These are phyloP conservation scores for Amanita muscaria DNA, from an alignment of 768 basidiomycete genomes.

Conservation along the genomic window DNA sequence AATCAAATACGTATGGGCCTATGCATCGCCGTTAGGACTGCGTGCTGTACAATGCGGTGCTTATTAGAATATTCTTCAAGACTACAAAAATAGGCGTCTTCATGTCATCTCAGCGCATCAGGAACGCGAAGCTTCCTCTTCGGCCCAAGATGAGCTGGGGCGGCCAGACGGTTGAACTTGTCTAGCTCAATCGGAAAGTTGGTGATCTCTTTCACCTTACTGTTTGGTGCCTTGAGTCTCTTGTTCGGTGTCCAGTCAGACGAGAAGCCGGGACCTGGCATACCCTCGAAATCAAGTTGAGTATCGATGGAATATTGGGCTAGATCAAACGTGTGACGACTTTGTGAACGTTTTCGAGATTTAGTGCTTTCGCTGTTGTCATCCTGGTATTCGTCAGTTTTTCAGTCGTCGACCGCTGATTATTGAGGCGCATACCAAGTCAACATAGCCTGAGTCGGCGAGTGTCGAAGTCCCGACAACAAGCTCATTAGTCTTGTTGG, in stretches of 20 bases:
- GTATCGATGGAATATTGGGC: slow-evolving; percentile 12
- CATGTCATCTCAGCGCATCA: slow-evolving; percentile 4
- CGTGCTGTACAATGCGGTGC: too few species aligned
- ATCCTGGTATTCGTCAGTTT: background rate
- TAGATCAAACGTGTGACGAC: slow-evolving; percentile 1
- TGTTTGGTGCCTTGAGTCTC: slow-evolving; percentile 18
- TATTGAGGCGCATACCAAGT: background rate
- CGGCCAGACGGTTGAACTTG: slow-evolving; percentile 25
- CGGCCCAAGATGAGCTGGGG: slow-evolving; percentile 31
- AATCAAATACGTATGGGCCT: too few species aligned
- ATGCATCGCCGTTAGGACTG: too few species aligned
- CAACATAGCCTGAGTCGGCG: background rate
- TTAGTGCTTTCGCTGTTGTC: background rate
- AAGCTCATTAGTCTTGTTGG: background rate
- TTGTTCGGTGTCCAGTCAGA: slow-evolving; percentile 16
- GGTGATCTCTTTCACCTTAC: slow-evolving; percentile 3
- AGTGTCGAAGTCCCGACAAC: background rate
- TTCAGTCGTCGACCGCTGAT: background rate
- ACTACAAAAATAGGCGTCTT: background rate
- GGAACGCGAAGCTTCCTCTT: slow-evolving; percentile 19
- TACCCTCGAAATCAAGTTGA: slow-evolving; percentile 27
- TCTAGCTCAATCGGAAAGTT: slow-evolving; percentile 30
- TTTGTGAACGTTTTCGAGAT: background rate
- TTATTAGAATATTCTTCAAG: background rate
- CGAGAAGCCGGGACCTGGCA: slow-evolving; percentile 31